A percentile compares a stretch with the other conserved stretches of the same genome.
phyloP scores from a whole-genome alignment of 495 filamentous ascomycete genomes.

The Astrothelium subdiscretum region DNA sequence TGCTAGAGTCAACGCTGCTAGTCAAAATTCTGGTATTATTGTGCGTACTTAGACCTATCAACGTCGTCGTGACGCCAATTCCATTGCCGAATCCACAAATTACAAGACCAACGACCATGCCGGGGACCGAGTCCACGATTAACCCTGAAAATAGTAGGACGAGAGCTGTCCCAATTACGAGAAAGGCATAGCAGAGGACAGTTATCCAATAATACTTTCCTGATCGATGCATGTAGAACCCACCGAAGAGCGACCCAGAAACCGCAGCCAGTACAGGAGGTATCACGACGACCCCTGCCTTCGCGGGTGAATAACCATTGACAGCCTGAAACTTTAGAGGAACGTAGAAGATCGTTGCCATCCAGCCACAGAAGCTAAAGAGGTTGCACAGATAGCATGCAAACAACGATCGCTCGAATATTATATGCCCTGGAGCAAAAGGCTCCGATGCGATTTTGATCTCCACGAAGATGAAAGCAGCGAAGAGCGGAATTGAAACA shows the following conservation, averaged over 20 bases:
- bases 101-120: constrained; percentile 47
- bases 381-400: constrained; percentile 65
- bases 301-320: constrained; percentile 50
- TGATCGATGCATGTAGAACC: constrained; percentile 60
- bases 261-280: constrained; percentile 56
- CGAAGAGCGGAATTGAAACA: constrained; percentile 49
- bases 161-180: constrained; percentile 41
- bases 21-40: neutral
- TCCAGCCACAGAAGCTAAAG: constrained; percentile 57
- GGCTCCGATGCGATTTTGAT: constrained; percentile 59
- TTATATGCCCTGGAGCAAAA: constrained; percentile 70
- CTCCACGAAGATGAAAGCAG: constrained; percentile 60
- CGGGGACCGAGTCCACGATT: constrained; percentile 28
- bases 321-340: constrained; percentile 74
- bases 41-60: constrained; percentile 47
- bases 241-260: constrained; percentile 55
- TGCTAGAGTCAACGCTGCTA: constrained; percentile 31
- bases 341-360: constrained; percentile 60
- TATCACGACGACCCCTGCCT: constrained; percentile 54
- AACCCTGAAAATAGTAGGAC: constrained; percentile 52
- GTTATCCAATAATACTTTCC: constrained; percentile 74
- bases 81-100: constrained; percentile 49
- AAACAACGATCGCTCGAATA: constrained; percentile 58
- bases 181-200: constrained; percentile 39
- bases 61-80: constrained; percentile 58